phyloP scores from a whole-genome alignment of 2,329 filamentous ascomycete species.

The Alternaria sp. region DNA sequence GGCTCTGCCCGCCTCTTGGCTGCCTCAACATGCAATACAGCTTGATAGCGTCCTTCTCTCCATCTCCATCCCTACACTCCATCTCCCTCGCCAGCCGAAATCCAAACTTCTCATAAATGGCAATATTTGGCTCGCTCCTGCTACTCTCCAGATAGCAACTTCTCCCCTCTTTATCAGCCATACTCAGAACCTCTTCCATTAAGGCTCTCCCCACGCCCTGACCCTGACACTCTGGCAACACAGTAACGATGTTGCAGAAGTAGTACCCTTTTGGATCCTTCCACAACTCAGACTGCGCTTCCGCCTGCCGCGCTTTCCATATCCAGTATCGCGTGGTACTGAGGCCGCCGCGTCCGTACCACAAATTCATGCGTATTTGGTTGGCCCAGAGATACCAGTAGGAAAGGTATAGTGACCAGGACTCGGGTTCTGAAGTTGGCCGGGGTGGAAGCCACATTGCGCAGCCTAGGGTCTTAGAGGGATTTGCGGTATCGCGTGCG shows the following conservation, averaged over 20 bases:
- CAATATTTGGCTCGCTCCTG: conserved; percentile 71
- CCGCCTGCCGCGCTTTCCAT: conserved; percentile 72
- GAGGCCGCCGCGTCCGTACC: conserved; percentile 73
- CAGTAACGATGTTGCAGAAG: conserved; percentile 79
- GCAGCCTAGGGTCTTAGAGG: conserved; percentile 68
- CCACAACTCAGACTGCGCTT: conserved; percentile 70
- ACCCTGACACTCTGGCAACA: conserved; percentile 70
- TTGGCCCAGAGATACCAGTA: conserved; percentile 71
- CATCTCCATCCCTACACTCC: conserved; percentile 70
- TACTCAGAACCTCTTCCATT: conserved; percentile 68
- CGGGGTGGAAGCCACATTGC: conserved; percentile 75
- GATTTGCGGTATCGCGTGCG: conserved; percentile 65
- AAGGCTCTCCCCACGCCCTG: conserved; percentile 71
- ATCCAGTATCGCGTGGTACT: conserved; percentile 74
- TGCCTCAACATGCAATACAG: conserved; percentile 58
- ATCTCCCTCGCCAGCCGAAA: conserved; percentile 72
- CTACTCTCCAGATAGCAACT: conserved; percentile 76
- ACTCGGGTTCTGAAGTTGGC: conserved; percentile 56
- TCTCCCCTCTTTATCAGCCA: conserved; percentile 70
- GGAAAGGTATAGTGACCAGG: conserved; percentile 70
- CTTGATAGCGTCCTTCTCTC: conserved; percentile 52
- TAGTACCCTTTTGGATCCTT: conserved; percentile 73
- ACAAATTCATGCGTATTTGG: conserved; percentile 72
- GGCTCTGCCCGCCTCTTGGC: conserved; percentile 26
- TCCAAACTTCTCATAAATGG: conserved; percentile 74